Base-by-base conservation (phyloP, 169 alveolate species). In the Cyclospora cayetanensis region DNA sequence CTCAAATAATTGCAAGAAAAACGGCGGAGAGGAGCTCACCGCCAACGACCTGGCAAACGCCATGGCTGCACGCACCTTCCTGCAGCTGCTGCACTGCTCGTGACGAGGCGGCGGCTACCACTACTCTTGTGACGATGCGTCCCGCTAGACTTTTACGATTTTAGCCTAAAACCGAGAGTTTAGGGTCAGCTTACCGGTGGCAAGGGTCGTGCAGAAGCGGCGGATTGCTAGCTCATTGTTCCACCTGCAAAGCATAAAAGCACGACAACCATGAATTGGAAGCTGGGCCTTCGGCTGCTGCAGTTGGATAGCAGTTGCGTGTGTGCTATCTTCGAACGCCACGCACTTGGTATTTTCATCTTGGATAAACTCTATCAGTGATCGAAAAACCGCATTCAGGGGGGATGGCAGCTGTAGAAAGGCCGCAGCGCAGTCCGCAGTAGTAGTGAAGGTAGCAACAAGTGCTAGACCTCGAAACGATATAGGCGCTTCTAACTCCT, bases 361-460 rank as follows among this genome's bases (percentile, higher is more conserved):
- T 41, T 83, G 91, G 63, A 83, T 60, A 65, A 52, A 83, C 12
- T 68, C 66, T 9, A 83, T 83, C 11, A 83, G 37, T 22, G 82
- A 42, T 53, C 63, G 53, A 9, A 83, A 20, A 2, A 83, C 42
- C 1, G 79, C 70, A 27, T 25, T 22, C 29, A 83, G 11, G 1
- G 76, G 79, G 65, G 35, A 39, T 31, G 91, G 91, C 55, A 83
- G 53, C 34, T 4, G 42, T 7, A 83, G 43, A 42, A 52, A 83
- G n/a, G 66, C 79, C 4, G 91, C 91, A 52, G 91, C 91, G 34
- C 91, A 83, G 50, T 83, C 91, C 9, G 91, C 91, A 2, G 91
- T 83, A 11, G 82, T 25, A 1, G 91, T 83, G 66, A 83, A 83
- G 20, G 91, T 65, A n/a, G 91, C 79, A 11, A 83, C 77, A n/a